These are phyloP conservation scores for Aspergillus spinulosporus DNA, from an alignment of 2,329 filamentous ascomycete genomes.

Conservation along the genomic window DNA sequence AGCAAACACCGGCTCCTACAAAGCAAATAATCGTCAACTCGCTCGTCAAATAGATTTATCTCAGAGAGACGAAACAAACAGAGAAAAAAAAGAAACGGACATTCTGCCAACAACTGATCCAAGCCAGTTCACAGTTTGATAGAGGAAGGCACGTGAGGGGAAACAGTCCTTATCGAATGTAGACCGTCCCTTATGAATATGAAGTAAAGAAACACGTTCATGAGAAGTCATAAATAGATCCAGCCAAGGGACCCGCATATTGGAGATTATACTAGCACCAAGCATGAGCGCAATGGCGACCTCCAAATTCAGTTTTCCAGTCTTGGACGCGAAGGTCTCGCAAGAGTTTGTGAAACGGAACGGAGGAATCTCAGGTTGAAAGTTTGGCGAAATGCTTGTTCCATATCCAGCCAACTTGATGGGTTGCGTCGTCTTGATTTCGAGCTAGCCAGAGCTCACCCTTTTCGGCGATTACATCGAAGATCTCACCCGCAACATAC, in stretches of 20 bases:
- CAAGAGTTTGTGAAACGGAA: neutral
- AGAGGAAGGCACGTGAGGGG: constrained; percentile 12
- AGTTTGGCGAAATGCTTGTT: constrained; percentile 87
- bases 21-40: constrained; percentile 14
- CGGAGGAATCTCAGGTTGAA: constrained; percentile 20
- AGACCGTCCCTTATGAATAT: neutral
- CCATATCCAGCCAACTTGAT: constrained; percentile 95
- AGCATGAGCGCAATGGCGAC: no score
- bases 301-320: no score
- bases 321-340: no score
- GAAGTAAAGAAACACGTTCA: constrained; percentile 12
- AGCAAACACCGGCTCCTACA: constrained; percentile 17
- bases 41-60: constrained; percentile 10
- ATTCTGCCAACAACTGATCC: constrained; percentile 12
- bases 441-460: constrained; percentile 96
- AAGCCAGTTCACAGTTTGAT: constrained; percentile 10
- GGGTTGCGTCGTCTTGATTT: constrained; percentile 85
- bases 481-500: constrained; percentile 92
- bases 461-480: constrained; percentile 92
- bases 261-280: neutral
- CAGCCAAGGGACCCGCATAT: neutral
- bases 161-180: neutral
- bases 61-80: constrained; percentile 14
- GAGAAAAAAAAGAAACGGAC: constrained; percentile 9
- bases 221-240: constrained; percentile 5